These are phyloP conservation scores for Cytospora chrysosperma DNA, from an alignment of 2,329 filamentous ascomycete species.

Conservation along the genomic window DNA sequence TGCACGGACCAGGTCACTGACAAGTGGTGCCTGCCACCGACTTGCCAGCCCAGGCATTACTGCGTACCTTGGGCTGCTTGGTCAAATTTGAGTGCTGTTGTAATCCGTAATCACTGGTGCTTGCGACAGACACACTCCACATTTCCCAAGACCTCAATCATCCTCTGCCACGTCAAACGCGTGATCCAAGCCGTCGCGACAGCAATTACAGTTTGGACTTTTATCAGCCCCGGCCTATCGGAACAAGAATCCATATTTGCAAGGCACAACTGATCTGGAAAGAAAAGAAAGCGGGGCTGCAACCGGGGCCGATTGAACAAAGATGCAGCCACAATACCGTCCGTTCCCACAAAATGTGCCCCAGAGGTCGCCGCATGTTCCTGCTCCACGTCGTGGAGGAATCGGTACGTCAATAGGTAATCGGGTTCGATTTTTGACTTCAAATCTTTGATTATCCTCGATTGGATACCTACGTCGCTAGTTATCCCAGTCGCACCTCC, in stretches of 20 bases:
- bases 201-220: not conserved
- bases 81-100: not conserved
- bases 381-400: constrained; percentile 51
- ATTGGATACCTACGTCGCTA: too few species aligned
- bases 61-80: not conserved
- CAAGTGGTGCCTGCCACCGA: not conserved
- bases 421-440: constrained; percentile 18
- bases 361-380: constrained; percentile 48
- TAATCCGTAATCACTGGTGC: too few species aligned
- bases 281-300: constrained; percentile 12
- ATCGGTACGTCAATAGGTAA: constrained; percentile 45
- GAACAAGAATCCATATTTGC: constrained; percentile 3
- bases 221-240: constrained; percentile 2
- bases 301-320: constrained; percentile 25
- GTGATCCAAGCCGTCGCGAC: constrained; percentile 13
- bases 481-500: constrained; percentile 5
- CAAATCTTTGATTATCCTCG: not conserved
- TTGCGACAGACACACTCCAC: constrained; percentile 5
- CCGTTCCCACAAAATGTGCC: constrained; percentile 49
- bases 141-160: constrained; percentile 4
- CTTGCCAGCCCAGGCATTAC: not conserved
- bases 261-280: not conserved
- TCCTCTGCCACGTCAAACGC: constrained; percentile 21
- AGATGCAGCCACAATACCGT: constrained; percentile 56
- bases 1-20: not conserved